Evolutionary conservation across 768 basidiomycete species (phyloP).

Genomic region (Lentinula aciculospora): DNA sequence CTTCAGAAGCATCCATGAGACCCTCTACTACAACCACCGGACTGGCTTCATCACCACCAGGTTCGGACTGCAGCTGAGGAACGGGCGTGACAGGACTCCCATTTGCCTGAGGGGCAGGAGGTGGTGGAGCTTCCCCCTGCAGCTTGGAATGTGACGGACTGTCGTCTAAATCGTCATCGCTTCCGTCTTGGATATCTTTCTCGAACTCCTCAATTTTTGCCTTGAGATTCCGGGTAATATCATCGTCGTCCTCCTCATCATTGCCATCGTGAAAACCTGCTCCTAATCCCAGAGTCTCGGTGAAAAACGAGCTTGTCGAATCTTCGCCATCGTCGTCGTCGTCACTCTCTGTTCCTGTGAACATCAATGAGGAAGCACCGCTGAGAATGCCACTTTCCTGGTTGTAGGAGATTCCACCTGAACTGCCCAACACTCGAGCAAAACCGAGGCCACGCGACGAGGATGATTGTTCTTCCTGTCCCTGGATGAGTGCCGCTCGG

Average conservation of each 20-base stretch:
- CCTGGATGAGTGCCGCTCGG: conserved; percentile 26
- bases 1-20: conserved; percentile 61
- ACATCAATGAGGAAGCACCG: conserved; percentile 53
- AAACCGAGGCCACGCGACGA: conserved; percentile 37
- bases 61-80: conserved; percentile 43
- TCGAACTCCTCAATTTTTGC: conserved; percentile 62
- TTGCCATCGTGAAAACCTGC: conserved; percentile 15
- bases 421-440: conserved; percentile 50
- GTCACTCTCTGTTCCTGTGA: conserved; percentile 58
- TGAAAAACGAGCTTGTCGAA: conserved; percentile 38
- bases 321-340: conserved; percentile 16
- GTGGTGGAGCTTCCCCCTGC: conserved; percentile 42
- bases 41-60: conserved; percentile 49
- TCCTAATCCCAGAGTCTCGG: conserved; percentile 39
- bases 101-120: conserved; percentile 33
- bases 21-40: conserved; percentile 56
- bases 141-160: conserved; percentile 15
- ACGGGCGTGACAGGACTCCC: conserved; percentile 33
- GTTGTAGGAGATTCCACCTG: conserved; percentile 62
- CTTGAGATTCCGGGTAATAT: conserved; percentile 52
- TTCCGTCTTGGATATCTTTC: conserved; percentile 30
- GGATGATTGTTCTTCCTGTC: conserved; percentile 16
- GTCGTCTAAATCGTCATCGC: conserved; percentile 26
- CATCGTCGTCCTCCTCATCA: conserved; percentile 28
- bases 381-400: conserved; percentile 47